Evolutionary conservation across 257 asterid species (phyloP).

Genomic region (Prunella vulgaris): DNA sequence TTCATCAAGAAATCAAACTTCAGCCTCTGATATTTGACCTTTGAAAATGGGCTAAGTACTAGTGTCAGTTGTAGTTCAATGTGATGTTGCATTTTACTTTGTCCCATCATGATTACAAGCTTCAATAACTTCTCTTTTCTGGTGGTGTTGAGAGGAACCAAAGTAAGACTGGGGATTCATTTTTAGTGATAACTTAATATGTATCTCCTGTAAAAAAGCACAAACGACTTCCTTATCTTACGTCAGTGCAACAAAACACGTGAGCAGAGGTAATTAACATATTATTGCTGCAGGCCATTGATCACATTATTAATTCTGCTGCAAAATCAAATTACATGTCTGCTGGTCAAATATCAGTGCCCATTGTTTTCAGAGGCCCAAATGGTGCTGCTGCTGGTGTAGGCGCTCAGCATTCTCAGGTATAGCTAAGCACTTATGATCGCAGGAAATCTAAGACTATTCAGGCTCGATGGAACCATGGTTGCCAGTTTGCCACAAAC

Average conservation of each 20-base stretch:
- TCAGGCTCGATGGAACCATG: neutral
- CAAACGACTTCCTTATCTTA: neutral
- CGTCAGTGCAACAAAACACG: neutral
- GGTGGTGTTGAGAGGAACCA: neutral
- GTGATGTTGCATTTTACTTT: conserved; percentile 7
- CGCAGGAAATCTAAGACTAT: neutral
- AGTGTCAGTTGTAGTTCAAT: neutral
- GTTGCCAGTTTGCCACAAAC: neutral
- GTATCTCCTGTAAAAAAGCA: neutral
- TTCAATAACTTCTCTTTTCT: neutral
- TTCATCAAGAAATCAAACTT: neutral
- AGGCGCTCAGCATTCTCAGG: conserved; percentile 88
- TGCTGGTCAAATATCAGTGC: conserved; percentile 69
- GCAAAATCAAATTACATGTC: conserved; percentile 85
- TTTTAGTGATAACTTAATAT: neutral
- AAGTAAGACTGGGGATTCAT: neutral
- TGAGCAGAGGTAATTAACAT: conserved; percentile 9
- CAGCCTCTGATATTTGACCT: too few relatives aligned
- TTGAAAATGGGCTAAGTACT: neutral
- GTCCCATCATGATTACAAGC: neutral
- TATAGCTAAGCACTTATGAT: conserved; percentile 20
- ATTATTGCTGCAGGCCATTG: conserved; percentile 55
- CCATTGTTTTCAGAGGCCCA: conserved; percentile 86
- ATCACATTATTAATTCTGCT: conserved; percentile 79
- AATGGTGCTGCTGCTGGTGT: conserved; percentile 94